These are phyloP conservation scores for Hyphodiscus hymeniophilus DNA, from an alignment of 495 filamentous ascomycete species.

Conservation along the genomic window DNA sequence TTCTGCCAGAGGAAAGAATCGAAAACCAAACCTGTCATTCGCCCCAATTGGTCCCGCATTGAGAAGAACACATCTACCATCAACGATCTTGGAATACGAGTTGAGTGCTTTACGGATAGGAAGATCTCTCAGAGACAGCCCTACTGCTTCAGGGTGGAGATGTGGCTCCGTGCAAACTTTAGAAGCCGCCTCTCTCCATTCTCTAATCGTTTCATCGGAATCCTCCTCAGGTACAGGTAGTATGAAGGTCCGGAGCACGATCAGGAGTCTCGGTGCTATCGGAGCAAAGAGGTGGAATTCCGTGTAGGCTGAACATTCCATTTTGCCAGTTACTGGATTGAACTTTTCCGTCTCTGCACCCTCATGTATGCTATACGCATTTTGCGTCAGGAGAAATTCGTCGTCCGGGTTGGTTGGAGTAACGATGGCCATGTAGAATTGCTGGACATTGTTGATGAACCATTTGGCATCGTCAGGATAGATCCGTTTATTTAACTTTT, in stretches of 20 bases:
- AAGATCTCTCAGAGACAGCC: slow-evolving; percentile 28
- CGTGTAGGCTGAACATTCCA: slow-evolving; percentile 20
- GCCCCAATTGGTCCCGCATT: slow-evolving; percentile 13
- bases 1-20: slow-evolving; percentile 27
- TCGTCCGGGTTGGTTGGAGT: slow-evolving; percentile 28
- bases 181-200: neutral
- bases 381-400: slow-evolving; percentile 45
- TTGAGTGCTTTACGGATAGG: slow-evolving; percentile 33
- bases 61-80: slow-evolving; percentile 16
- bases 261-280: slow-evolving; percentile 40
- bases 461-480: slow-evolving; percentile 36
- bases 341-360: slow-evolving; percentile 27
- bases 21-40: slow-evolving; percentile 33
- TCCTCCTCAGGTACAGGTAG: slow-evolving; percentile 27
- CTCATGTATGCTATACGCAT: slow-evolving; percentile 38
- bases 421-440: slow-evolving; percentile 38
- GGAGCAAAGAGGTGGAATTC: slow-evolving; percentile 40
- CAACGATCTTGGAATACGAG: slow-evolving; percentile 27
- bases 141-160: slow-evolving; percentile 1
- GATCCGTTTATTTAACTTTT: slow-evolving; percentile 26
- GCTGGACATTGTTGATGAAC: slow-evolving; percentile 32
- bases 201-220: slow-evolving; percentile 6
- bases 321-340: slow-evolving; percentile 13
- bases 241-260: slow-evolving; percentile 32
- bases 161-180: slow-evolving; percentile 4